Conservation (phyloP, 2,329 filamentous ascomycete species). For the Ascomycota sp. region DNA sequence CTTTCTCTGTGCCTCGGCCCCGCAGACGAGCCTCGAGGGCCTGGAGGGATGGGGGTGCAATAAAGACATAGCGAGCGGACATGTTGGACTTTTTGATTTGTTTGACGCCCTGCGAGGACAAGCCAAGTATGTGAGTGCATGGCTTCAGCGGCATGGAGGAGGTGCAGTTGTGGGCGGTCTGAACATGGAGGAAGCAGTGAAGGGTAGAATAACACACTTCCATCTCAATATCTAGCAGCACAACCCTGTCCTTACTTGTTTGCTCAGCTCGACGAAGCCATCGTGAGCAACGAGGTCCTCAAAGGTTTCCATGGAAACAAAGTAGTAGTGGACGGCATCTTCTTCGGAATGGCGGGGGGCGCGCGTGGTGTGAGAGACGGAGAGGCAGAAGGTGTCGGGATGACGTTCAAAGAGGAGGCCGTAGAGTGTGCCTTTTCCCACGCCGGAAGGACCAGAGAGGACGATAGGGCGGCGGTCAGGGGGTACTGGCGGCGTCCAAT, state of each 20-base stretch:
- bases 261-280: slow-evolving; percentile 69
- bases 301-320: slow-evolving; percentile 46
- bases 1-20: slow-evolving; percentile 58
- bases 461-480: slow-evolving; percentile 42
- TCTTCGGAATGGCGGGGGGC: slow-evolving; percentile 53
- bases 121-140: not conserved
- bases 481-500: slow-evolving; percentile 10
- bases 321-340: slow-evolving; percentile 67
- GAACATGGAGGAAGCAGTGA: too few relatives aligned
- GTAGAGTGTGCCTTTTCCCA: slow-evolving; percentile 65
- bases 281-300: slow-evolving; percentile 42
- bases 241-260: slow-evolving; percentile 47
- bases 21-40: slow-evolving; percentile 55
- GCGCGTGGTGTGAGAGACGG: slow-evolving; percentile 62
- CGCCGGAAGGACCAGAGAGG: slow-evolving; percentile 58
- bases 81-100: slow-evolving; percentile 65
- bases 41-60: slow-evolving; percentile 58
- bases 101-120: slow-evolving; percentile 45
- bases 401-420: slow-evolving; percentile 43
- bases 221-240: slow-evolving; percentile 92
- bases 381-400: slow-evolving; percentile 30
- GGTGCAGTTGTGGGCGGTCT: too few relatives aligned
- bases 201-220: slow-evolving; percentile 33
- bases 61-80: slow-evolving; percentile 63
- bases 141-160: too few relatives aligned